Evolutionary conservation across 768 basidiomycete species (phyloP), one percentile per base, ranked within the genome.

Genomic region (Rhizopogon vinicolor): DNA sequence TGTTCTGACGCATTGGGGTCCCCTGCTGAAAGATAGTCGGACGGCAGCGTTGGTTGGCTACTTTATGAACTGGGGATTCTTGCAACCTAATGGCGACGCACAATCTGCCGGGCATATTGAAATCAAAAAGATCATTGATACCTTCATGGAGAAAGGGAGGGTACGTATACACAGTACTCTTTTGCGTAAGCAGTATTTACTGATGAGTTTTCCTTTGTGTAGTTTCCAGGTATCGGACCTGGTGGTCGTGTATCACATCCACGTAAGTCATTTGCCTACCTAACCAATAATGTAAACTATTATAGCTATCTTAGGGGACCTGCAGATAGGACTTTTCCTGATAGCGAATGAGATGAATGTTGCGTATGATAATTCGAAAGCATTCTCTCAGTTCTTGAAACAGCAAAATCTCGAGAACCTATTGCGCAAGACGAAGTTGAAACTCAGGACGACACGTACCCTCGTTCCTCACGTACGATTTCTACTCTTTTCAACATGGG

Each of bases 1-100:
- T 1, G 69, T 76, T 16, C 58, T 78, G 12, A 53, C 59, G 6
- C 41, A 59, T 2, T 80, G 78, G 79, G 66, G 63, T 1, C 69
- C 74, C 9, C 53, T 78, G 4, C 67, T 81, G 22, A 58, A 60
- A n/a, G 57, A 62, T 6, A 71, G 62, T 16, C 50, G 53, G 13
- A 46, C 58, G 29, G 71, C 77, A 5, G 57, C 73, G 0, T 62
- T 81, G 6, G 57, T 78, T 6, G 75, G 73, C 14, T 75, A 76
- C 53, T 78, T 74, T 53, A 77, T 80, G 79, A 81, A 80, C 53
- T 81, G 79, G 79, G 54, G 45, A n/a, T 35, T 45, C 7, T 46
- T 55, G 39, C 1, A 51, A 1, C 29, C 41, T 16, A 44, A 55
- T 5, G 60, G 51, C 3, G 16, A 56, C 14, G 52, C 60, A 40